Base-by-base conservation (phyloP, 148 eudicot species). In the Linanthus parryae region DNA sequence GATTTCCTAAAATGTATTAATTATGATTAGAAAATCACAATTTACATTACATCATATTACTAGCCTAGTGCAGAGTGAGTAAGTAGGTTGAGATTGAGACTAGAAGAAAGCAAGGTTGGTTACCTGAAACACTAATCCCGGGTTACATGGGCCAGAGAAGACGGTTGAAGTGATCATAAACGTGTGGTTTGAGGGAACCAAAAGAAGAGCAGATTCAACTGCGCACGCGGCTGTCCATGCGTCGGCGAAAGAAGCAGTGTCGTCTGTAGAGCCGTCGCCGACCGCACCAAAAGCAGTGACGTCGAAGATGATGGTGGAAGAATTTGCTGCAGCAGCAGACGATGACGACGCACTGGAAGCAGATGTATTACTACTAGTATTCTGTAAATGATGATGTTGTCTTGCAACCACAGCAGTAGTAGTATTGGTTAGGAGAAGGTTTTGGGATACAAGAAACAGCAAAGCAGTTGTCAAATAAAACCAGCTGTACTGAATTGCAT, bases 141-240 rank as follows among this genome's bases (percentile, higher is more conserved):
- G 84, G 65, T 71, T 64, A 65, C 98, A 92, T 13, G 98, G 98
- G 19, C 98, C 98, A 12, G 76, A 66, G 54, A 92, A 92, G 21
- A 87, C 84, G 1, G 98, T 78, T 1, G 98, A 92, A 25, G 85
- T 79, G 61, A 92, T 73, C 48, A 68, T 57, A 54, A 92, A 92
- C n/a, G 38, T 62, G 18, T 67, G 73, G 25, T 25, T 60, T 2
- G 80, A 20, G 13, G 98, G 96, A 29, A 38, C 81, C 50, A 79
- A 62, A 22, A 92, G 10, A 8, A 82, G 78, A 7, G 60, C 80
- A 10, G 78, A 69, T 27, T 87, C 85, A 11, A 72, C 88, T 4
- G 77, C 81, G 40, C 98, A 92, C 2, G 98, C 96, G 10, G 72
- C 94, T 66, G 87, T 87, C 98, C 98, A 92, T 13, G 98, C 94